Conservation (phyloP, 2,329 filamentous ascomycete genomes). For the Sporothrix brasiliensis region DNA sequence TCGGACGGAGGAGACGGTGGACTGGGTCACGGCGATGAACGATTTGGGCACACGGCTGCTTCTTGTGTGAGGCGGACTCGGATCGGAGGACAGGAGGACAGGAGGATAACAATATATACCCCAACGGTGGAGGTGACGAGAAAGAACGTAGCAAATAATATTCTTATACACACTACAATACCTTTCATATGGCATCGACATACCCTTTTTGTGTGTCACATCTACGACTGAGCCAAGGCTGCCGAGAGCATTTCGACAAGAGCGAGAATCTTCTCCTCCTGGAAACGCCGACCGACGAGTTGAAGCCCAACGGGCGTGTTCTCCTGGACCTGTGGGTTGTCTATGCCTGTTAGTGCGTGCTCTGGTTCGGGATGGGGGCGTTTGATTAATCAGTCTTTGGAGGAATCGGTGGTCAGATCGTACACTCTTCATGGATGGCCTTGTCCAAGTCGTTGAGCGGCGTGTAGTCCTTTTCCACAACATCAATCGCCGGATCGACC, state of each 20-base stretch:
- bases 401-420: not conserved
- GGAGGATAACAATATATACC: no score
- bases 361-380: no score
- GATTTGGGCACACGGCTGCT: conserved; percentile 28
- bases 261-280: conserved; percentile 28
- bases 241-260: conserved; percentile 27
- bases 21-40: conserved; percentile 32
- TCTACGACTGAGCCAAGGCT: conserved; percentile 16
- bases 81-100: not conserved
- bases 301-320: conserved; percentile 33
- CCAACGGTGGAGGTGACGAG: not conserved
- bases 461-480: conserved; percentile 3
- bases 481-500: conserved; percentile 22
- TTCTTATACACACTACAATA: no score
- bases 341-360: conserved; percentile 23
- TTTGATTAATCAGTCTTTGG: no score
- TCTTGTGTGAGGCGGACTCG: conserved; percentile 11
- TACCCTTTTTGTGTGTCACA: not conserved
- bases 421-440: conserved; percentile 27
- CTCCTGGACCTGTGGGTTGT: conserved; percentile 29
- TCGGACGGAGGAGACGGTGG: conserved; percentile 21
- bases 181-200: not conserved
- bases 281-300: conserved; percentile 31
- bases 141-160: not conserved
- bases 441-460: conserved; percentile 27